These are phyloP conservation scores for Kurtzmaniella natalensis DNA, from an alignment of 1,139 yeast genomes.

Conservation along the genomic window DNA sequence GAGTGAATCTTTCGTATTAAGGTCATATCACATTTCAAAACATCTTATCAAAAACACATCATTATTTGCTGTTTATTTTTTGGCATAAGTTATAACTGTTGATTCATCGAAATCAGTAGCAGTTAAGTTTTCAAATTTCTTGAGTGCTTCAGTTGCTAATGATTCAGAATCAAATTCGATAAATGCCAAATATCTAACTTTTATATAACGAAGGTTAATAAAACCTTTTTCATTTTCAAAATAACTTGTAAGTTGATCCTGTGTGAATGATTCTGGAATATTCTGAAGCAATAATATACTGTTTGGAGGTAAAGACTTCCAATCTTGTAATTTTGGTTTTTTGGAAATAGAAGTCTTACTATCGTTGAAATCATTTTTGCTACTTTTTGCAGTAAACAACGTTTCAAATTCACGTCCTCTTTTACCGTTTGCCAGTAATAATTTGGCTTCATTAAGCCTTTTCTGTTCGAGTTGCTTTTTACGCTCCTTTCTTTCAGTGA, in stretches of 20 bases:
- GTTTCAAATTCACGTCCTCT: slow-evolving; percentile 7
- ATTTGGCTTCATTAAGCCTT: no score
- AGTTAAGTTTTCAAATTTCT: slow-evolving; percentile 9
- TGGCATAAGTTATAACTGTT: slow-evolving; percentile 30
- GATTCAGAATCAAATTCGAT: slow-evolving; percentile 65
- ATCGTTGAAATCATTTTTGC: no score
- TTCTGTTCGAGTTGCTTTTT: slow-evolving; percentile 13
- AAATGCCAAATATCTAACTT: slow-evolving; percentile 68
- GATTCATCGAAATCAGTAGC: slow-evolving; percentile 19
- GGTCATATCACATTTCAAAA: no score
- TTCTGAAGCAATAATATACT: slow-evolving; percentile 66
- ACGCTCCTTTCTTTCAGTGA: slow-evolving; percentile 20
- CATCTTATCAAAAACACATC: no score
- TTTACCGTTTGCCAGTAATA: slow-evolving; percentile 12
- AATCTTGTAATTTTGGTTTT: slow-evolving; percentile 18
- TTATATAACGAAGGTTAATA: slow-evolving; percentile 61
- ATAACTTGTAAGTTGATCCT: slow-evolving; percentile 35
- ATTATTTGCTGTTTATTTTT: slow-evolving; percentile 27
- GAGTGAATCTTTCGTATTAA: no score
- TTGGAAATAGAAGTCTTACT: slow-evolving; percentile 13
- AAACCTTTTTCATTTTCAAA: slow-evolving; percentile 57
- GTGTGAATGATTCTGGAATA: slow-evolving; percentile 44
- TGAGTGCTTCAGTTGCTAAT: slow-evolving; percentile 20
- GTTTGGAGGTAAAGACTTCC: slow-evolving; percentile 57
- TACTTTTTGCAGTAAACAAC: no score